phyloP scores from a whole-genome alignment of 139 green algal species.

The Penium margaritaceum region DNA sequence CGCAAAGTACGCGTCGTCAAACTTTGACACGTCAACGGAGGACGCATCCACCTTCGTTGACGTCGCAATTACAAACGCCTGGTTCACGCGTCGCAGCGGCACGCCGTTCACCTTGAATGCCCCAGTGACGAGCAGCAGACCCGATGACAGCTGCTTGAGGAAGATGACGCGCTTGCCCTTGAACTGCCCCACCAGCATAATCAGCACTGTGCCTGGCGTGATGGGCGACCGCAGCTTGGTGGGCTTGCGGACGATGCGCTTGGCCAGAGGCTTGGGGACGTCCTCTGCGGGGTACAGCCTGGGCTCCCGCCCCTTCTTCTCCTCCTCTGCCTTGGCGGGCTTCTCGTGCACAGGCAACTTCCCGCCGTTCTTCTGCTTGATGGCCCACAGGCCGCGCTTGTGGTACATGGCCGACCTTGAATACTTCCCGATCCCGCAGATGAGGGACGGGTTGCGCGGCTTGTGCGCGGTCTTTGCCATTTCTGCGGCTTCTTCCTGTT shows the following conservation, averaged over 20 bases:
- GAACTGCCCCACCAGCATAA: conserved; percentile 91
- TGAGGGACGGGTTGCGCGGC: conserved; percentile 35
- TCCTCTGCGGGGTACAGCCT: conserved; percentile 92
- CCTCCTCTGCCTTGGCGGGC: conserved; percentile 55
- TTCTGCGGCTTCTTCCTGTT: no score
- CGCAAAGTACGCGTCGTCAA: conserved; percentile 87
- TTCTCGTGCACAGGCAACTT: conserved; percentile 75
- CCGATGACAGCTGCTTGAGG: conserved; percentile 84
- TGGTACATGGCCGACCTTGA: conserved; percentile 63
- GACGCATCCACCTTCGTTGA: conserved; percentile 76
- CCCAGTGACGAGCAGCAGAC: conserved; percentile 82
- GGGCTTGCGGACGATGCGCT: conserved; percentile 56
- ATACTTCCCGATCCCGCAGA: conserved; percentile 51
- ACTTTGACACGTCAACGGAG: conserved; percentile 65
- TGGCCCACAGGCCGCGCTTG: conserved; percentile 70
- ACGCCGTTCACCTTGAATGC: conserved; percentile 97
- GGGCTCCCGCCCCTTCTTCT: conserved; percentile 50
- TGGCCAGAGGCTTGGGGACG: conserved; percentile 67
- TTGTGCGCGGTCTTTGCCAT: conserved; percentile 29
- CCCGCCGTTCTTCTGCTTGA: conserved; percentile 93
- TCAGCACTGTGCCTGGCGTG: conserved; percentile 90
- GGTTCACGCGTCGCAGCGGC: conserved; percentile 85
- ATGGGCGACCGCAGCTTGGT: conserved; percentile 83
- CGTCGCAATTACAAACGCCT: conserved; percentile 95
- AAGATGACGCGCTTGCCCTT: conserved; percentile 98